Evolutionary conservation across 2,329 filamentous ascomycete species (phyloP).

Genomic region (Sporothrix dimorphospora): DNA sequence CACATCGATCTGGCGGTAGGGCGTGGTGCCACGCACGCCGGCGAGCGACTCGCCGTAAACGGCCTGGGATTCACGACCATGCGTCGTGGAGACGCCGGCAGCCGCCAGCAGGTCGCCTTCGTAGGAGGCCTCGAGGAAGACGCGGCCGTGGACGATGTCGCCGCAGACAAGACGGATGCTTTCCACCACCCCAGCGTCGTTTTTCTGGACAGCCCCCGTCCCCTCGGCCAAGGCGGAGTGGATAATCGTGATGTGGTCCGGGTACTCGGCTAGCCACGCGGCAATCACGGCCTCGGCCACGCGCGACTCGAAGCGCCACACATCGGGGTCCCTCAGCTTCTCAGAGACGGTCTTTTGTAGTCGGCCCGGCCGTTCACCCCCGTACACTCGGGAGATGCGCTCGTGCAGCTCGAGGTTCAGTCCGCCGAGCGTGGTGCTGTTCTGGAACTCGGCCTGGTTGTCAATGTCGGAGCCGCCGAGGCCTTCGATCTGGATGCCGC

Average conservation of each 20-base stretch:
- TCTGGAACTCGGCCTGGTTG: conserved; percentile 27
- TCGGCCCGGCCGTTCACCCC: not conserved
- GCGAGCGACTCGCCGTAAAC: conserved; percentile 14
- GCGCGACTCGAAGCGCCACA: conserved; percentile 23
- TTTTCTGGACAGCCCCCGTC: not conserved
- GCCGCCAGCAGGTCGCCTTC: conserved; percentile 20
- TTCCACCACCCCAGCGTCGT: not conserved
- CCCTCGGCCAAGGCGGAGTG: not conserved
- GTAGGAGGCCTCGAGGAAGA: conserved; percentile 17
- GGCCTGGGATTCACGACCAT: conserved; percentile 15
- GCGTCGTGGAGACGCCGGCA: not conserved
- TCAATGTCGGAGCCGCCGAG: conserved; percentile 24
- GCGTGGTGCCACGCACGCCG: conserved; percentile 14
- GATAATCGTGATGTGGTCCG: not conserved
- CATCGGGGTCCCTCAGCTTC: conserved; percentile 32
- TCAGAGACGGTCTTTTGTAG: not conserved
- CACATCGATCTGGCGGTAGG: conserved; percentile 24
- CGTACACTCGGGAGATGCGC: conserved; percentile 13
- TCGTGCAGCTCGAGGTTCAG: conserved; percentile 20
- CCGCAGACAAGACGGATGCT: not conserved
- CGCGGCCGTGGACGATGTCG: not conserved
- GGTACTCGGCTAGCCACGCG: conserved; percentile 7
- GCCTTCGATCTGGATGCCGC: conserved; percentile 23
- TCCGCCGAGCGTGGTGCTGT: conserved; percentile 22
- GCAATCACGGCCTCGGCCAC: conserved; percentile 18